Evolutionary conservation across 208 protist species (phyloP), one percentile per base, ranked within the genome.

Genomic region (Trypanosoma boissoni): DNA sequence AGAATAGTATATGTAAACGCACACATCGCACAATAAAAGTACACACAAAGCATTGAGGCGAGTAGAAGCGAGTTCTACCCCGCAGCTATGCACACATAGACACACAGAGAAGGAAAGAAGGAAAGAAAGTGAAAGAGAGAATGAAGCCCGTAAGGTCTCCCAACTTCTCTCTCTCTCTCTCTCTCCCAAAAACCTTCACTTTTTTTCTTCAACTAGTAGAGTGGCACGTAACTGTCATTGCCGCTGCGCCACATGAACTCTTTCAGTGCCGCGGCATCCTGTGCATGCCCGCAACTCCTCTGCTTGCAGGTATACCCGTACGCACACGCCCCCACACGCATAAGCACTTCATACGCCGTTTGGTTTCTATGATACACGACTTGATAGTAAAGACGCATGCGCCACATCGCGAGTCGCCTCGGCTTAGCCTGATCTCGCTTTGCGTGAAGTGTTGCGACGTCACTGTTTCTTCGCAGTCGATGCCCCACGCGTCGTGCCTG

Each of bases 371-470:
- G 56, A 53, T 62, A 62, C 7, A 62, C 16, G 3, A 62, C 45
- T 45, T 71, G 64, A 44, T 71, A 71, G 37, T 66, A 57, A 9
- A 71, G 23, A 7, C 64, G 55, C 34, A 65, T 64, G 16, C 64
- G 21, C 64, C 64, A 71, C 32, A 63, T 63, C 0, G 64, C 64
- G 18, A 71, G 64, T 23, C 31, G 32, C 0, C 24, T 43, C 3
- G 64, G 64, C 0, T 20, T 28, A 20, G 51, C 58, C 45, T 58
- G 10, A 49, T 71, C 64, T 20, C 64, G 64, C 50, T 71, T 71
- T 12, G 34, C 43, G 29, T 71, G 64, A 42, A 58, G 27, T 29
- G 46, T 63, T n/a, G 66, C 64, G 14, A 63, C 5, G 9, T 55
- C 49, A 16, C 64, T n/a, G n/a, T n/a, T 57, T 37, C 27, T 9